Conservation (phyloP, 306 rosid species). For the Sesbania bispinosa region DNA sequence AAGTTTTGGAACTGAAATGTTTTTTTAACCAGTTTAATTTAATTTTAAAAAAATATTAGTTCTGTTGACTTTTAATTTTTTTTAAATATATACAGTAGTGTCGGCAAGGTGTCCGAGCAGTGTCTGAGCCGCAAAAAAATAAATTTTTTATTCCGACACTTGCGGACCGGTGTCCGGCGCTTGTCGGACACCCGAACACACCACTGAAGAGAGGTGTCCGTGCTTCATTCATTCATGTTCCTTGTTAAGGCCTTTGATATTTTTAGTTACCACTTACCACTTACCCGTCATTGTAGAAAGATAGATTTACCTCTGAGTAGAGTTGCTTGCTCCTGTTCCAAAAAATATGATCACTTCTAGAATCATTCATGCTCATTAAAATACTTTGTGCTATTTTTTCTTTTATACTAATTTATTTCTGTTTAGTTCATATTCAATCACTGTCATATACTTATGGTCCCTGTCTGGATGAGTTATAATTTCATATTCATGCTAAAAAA, state of each 20-base stretch:
- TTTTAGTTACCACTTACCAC: too few relatives aligned
- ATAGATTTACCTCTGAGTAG: not conserved
- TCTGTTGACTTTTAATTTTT: too few relatives aligned
- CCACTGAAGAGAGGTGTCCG: too few relatives aligned
- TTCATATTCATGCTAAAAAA: not conserved
- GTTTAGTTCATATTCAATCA: not conserved
- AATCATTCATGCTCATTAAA: not conserved
- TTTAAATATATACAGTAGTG: too few relatives aligned
- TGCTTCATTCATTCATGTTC: not conserved
- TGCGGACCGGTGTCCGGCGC: too few relatives aligned
- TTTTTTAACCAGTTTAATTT: too few relatives aligned
- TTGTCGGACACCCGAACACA: too few relatives aligned
- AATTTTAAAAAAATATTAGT: too few relatives aligned
- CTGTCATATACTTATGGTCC: not conserved
- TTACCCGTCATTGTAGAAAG: not conserved
- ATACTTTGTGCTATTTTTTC: not conserved
- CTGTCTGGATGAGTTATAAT: conserved; percentile 9
- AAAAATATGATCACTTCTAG: not conserved
- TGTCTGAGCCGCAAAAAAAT: too few relatives aligned
- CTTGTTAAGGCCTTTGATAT: not conserved
- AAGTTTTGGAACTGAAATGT: too few relatives aligned
- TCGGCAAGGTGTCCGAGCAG: too few relatives aligned
- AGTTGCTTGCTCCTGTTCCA: conserved; percentile 1
- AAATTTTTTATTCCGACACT: too few relatives aligned
- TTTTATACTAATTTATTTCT: not conserved